Conservation (phyloP, 257 asterid genomes). For the Forsythia viridissima region DNA sequence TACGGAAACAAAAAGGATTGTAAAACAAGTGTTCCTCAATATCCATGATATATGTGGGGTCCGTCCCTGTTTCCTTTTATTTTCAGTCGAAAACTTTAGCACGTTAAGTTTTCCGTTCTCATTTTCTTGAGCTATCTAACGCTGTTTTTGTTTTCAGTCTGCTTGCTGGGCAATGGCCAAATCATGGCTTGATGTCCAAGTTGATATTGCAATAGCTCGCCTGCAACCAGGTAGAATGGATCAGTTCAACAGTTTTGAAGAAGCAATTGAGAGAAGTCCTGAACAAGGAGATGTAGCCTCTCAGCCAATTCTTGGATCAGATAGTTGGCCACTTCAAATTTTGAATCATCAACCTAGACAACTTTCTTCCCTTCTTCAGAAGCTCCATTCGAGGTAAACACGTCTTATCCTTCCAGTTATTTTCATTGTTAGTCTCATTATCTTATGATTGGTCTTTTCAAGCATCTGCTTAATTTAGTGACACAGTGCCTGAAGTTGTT, state of each 20-base stretch:
- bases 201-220: conserved; percentile 70
- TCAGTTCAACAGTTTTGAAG: conserved; percentile 68
- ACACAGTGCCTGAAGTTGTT: conserved; percentile 86
- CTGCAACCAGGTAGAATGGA: conserved; percentile 62
- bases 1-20: neutral
- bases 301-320: conserved; percentile 58
- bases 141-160: conserved; percentile 60
- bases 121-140: conserved; percentile 9
- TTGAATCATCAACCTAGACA: conserved; percentile 88
- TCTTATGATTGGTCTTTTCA: conserved; percentile 14
- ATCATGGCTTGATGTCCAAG: conserved; percentile 95
- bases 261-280: conserved; percentile 68
- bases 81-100: conserved; percentile 7
- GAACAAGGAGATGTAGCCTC: conserved; percentile 57
- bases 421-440: conserved; percentile 20
- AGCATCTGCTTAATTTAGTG: conserved; percentile 48
- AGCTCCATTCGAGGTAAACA: conserved; percentile 91
- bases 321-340: conserved; percentile 92
- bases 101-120: conserved; percentile 9
- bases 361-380: conserved; percentile 89
- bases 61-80: neutral
- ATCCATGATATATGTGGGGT: neutral
- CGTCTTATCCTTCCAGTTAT: conserved; percentile 16
- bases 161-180: conserved; percentile 99
- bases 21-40: neutral